Evolutionary conservation across 1,139 yeast genomes (phyloP), one percentile per base, ranked within the genome.

Genomic region (Blastobotrys aristatus): DNA sequence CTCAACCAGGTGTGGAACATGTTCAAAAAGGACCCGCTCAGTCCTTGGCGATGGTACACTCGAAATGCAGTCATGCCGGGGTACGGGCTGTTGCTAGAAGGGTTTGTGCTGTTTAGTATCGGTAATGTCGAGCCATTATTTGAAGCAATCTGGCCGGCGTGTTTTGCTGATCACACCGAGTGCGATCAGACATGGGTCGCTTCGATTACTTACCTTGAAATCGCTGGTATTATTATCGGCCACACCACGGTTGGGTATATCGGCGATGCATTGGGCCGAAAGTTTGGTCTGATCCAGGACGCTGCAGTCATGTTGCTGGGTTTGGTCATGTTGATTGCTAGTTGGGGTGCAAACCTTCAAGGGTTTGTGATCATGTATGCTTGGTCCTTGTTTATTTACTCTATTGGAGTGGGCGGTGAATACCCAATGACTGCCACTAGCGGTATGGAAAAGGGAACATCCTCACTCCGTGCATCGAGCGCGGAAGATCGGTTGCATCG

Each of bases 341-440:
- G 66, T 48, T 67, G 70, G 71, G 71, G 71, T 44, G 54, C 58
- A 10, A 27, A 61, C n/a, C 62, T 67, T 43, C 57, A 67, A 50
- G 68, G 73, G 47, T 64, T 70, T 71, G 63, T 69, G 51, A 60
- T 67, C 59, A 64, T 95, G 95, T 53, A 85, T 88, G 62, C 73
- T 79, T 63, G 72, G 86, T 64, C 96, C 80, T 75, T 64, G 56
- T 66, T 60, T 55, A 62, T 61, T 61, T 67, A 62, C 62, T 66
- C 85, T 83, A 76, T 92, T 61, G 98, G 98, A 81, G 94, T 92
- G 62, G 98, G 98, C 74, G 98, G 97, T 77, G 98, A 92, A 72
- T 92, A 92, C 71, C 98, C 98, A 60, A 80, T 92, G 70, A 89
- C 97, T 38, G 92, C 97, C 37, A 67, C 71, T 43, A 59, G 66